Conservation (phyloP, 352 stramenopile species). For the Phytophthora europaea region DNA sequence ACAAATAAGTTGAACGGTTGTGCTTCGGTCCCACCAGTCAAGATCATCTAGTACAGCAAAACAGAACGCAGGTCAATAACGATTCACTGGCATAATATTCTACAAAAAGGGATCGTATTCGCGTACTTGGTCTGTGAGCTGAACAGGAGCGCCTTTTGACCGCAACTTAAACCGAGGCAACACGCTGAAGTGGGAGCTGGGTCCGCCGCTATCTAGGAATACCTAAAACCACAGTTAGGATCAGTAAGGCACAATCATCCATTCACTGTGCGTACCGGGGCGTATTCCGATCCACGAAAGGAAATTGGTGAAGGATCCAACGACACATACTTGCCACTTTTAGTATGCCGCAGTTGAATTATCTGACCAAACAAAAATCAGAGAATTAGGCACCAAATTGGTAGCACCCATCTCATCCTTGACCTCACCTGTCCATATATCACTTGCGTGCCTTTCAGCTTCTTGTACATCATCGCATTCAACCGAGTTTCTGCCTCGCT, state of each 20-base stretch:
- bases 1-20: slow-evolving; percentile 71
- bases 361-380: slow-evolving; percentile 35
- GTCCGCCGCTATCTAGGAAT: slow-evolving; percentile 55
- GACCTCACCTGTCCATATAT: slow-evolving; percentile 68
- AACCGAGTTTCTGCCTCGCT: slow-evolving; percentile 71
- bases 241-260: slow-evolving; percentile 7
- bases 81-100: background rate
- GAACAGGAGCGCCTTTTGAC: slow-evolving; percentile 68
- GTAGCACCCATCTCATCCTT: background rate
- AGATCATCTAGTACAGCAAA: slow-evolving; percentile 47
- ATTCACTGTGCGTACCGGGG: slow-evolving; percentile 42
- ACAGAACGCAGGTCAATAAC: background rate
- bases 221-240: slow-evolving; percentile 47
- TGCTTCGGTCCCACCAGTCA: slow-evolving; percentile 55
- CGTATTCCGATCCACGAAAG: slow-evolving; percentile 63
- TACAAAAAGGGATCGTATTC: background rate
- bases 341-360: slow-evolving; percentile 71
- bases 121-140: slow-evolving; percentile 72
- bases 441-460: slow-evolving; percentile 64
- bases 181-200: slow-evolving; percentile 60
- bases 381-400: background rate
- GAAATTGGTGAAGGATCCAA: slow-evolving; percentile 54
- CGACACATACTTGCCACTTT: slow-evolving; percentile 69
- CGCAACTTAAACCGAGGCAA: slow-evolving; percentile 75
- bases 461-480: slow-evolving; percentile 82